Percentiles rank a stretch among this genome's conserved stretches.
Conservation (phyloP, 2,329 filamentous ascomycete species). For the Rosellinia necatrix region DNA sequence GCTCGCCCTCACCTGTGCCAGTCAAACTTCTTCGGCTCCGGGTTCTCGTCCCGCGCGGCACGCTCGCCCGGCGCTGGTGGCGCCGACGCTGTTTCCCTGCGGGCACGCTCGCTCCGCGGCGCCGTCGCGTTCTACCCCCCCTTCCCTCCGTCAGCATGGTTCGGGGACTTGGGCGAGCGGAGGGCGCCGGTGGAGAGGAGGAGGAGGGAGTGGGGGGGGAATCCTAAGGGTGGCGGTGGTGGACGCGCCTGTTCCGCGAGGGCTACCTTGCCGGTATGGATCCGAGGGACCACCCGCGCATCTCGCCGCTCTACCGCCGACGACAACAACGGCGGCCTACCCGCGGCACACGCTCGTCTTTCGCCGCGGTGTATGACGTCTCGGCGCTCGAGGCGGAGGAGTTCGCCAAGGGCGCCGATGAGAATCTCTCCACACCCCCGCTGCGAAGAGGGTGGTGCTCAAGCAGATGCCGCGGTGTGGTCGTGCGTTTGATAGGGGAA, state of each 20-base stretch:
- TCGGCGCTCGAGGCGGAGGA: constrained; percentile 43
- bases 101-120: constrained; percentile 55
- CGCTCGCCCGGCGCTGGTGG: constrained; percentile 47
- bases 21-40: constrained; percentile 46
- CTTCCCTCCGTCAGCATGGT: constrained; percentile 41
- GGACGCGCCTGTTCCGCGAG: constrained; percentile 39
- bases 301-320: constrained; percentile 43
- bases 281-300: constrained; percentile 41
- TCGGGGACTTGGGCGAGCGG: constrained; percentile 37
- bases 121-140: constrained; percentile 53
- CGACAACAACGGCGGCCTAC: not conserved
- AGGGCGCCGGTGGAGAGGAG: constrained; percentile 35
- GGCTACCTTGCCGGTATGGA: constrained; percentile 40
- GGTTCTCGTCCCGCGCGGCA: constrained; percentile 54
- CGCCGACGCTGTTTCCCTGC: constrained; percentile 40
- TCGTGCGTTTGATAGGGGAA: constrained; percentile 31
- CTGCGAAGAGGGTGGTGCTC: constrained; percentile 33
- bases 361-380: constrained; percentile 44
- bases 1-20: constrained; percentile 37
- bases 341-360: constrained; percentile 35
- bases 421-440: constrained; percentile 5
- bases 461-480: constrained; percentile 27
- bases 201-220: too few species aligned
- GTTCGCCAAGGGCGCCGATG: constrained; percentile 36
- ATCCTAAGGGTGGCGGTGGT: too few species aligned